Evolutionary conservation across 768 basidiomycete genomes (phyloP).

Genomic region (Leucocoprinus birnbaumii): DNA sequence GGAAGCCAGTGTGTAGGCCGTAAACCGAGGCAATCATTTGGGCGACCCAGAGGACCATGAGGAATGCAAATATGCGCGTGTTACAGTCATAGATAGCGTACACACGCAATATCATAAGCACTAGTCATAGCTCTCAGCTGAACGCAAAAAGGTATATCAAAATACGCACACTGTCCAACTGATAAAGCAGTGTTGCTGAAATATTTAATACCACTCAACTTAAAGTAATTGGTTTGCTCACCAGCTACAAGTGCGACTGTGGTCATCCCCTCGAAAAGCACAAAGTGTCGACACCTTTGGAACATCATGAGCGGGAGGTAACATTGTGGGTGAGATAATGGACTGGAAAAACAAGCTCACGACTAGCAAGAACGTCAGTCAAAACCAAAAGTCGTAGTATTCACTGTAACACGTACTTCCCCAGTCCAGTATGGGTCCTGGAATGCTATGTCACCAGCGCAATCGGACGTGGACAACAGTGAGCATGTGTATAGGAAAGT

Average conservation of each 20-base stretch:
- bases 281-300: conserved; percentile 22
- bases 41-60: conserved; percentile 20
- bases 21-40: conserved; percentile 23
- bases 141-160: background rate
- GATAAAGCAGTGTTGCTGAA: no score
- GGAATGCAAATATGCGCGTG: conserved; percentile 14
- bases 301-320: no score
- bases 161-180: conserved; percentile 14
- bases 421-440: conserved; percentile 20
- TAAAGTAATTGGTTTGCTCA: no score
- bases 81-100: conserved; percentile 26
- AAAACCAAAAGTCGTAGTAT: background rate
- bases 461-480: background rate
- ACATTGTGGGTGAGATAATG: no score
- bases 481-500: background rate
- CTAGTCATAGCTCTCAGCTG: conserved; percentile 13
- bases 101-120: conserved; percentile 29
- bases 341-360: background rate
- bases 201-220: no score
- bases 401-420: conserved; percentile 14
- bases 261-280: conserved; percentile 25
- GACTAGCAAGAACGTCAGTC: background rate
- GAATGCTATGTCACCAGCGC: conserved; percentile 17
- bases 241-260: conserved; percentile 22
- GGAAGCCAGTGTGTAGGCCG: conserved; percentile 22